A percentile compares a stretch with the other conserved stretches of the same genome.
Evolutionary conservation across 2,329 filamentous ascomycete species (phyloP).

Genomic region (Trichoderma simmonsii): DNA sequence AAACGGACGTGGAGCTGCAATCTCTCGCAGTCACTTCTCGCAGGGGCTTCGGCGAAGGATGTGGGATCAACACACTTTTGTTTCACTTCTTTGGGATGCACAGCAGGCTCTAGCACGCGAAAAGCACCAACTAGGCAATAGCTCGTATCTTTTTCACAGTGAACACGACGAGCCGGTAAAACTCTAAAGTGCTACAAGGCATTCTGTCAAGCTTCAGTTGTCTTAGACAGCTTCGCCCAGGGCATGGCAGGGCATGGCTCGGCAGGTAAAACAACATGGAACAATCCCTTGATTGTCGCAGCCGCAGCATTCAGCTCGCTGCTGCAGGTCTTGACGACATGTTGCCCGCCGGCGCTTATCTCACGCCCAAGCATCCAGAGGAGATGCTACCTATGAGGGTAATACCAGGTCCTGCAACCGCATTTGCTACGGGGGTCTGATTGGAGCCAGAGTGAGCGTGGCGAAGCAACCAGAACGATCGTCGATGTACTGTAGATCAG

Average conservation of each 20-base stretch:
- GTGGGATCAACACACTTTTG: conserved; percentile 8
- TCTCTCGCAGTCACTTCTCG: not conserved
- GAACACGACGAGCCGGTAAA: not conserved
- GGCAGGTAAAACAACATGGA: not conserved
- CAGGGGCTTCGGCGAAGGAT: conserved; percentile 17
- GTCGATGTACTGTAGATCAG: not conserved
- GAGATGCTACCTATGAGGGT: not conserved
- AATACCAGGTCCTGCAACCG: not conserved
- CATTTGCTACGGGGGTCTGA: not conserved
- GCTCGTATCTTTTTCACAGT: not conserved
- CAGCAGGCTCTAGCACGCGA: not conserved
- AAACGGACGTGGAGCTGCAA: not conserved
- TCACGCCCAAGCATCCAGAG: not conserved
- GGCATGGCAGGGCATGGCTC: not conserved
- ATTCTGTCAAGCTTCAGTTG: not conserved
- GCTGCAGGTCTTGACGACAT: conserved; percentile 1
- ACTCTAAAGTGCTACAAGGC: not conserved
- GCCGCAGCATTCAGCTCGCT: conserved; percentile 1
- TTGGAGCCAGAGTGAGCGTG: not conserved
- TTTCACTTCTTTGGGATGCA: not conserved
- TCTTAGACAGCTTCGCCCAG: conserved; percentile 5
- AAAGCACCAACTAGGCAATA: not conserved
- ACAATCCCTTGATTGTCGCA: not conserved
- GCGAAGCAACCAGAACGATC: conserved; percentile 1
- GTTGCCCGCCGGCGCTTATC: conserved; percentile 18